Base-by-base conservation (phyloP, 2,329 filamentous ascomycete genomes). In the Grosmannia penicillata region DNA sequence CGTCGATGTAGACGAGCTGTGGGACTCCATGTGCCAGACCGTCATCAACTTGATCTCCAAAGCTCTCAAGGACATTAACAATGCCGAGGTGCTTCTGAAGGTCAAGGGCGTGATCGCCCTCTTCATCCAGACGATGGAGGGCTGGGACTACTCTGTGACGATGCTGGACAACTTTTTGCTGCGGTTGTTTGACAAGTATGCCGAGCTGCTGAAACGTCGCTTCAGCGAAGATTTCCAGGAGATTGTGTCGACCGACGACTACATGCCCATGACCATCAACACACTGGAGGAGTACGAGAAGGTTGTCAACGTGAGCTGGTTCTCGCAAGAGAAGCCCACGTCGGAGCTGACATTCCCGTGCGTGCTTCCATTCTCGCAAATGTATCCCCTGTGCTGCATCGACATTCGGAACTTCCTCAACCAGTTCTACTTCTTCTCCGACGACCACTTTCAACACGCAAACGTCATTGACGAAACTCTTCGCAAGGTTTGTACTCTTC, bases 241-340 rank as follows among this genome's bases (percentile, higher is more conserved):
- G 70, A 78, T 78, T 49, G 74, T 79, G 14, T 77, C 83, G n/a
- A 95, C 85, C 1, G 91, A 98, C 55, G 91, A 98, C 58, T 98
- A 98, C 59, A 98, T 98, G 89, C 93, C 91, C 3, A 96, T 98
- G 91, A 83, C 85, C 2, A 93, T 96, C 55, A 84, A 86, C 51
- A 86, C 81, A 17, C 60, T 70, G 14, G 87, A 94, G 50, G 87
- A 96, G 52, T 96, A 93, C 53, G 84, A 93, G 51, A 94, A 95
- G 52, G 89, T 98, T 26, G 75, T 95, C 46, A 91, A 86, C 44
- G 86, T 96, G 43, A 93, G 82, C 60, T 98, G 89, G 89, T 96
- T 94, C 56, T 79, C 74, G 1, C 87, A 87, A 31, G 85, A 93
- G 24, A 85, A 82, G 49, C 63, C 77, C 15, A 62, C 72, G 23